These are phyloP conservation scores for Sporisorium graminicola DNA, from an alignment of 1,284 basidiomycete genomes.

Conservation along the genomic window DNA sequence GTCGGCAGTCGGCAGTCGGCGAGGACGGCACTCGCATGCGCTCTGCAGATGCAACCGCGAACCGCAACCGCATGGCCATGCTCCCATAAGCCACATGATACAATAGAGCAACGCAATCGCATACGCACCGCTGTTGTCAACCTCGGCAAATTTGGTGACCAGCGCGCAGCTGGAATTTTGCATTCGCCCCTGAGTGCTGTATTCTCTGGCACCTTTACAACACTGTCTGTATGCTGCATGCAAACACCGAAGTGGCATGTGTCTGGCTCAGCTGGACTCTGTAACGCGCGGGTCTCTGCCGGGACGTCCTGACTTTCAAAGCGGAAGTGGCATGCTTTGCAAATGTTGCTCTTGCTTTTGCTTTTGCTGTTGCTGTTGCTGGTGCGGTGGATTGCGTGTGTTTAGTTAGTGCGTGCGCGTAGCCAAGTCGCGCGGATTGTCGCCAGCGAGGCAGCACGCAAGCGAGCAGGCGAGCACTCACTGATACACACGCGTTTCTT, in stretches of 20 bases:
- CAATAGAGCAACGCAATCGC: too few species aligned
- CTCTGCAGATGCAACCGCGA: neutral
- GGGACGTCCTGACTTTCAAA: too few species aligned
- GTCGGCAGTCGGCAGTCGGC: too few species aligned
- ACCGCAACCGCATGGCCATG: neutral
- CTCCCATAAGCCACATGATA: slow-evolving; percentile 1
- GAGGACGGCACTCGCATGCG: neutral
- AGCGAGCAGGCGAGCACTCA: neutral
- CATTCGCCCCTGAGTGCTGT: too few species aligned
- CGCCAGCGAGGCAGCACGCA: slow-evolving; percentile 10
- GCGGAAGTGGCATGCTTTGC: neutral
- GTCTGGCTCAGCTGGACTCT: neutral
- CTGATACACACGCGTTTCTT: neutral
- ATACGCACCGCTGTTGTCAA: neutral
- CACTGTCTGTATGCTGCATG: too few species aligned
- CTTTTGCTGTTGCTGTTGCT: too few species aligned
- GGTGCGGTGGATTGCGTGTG: too few species aligned
- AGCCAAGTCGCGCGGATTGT: neutral
- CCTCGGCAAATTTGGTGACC: neutral
- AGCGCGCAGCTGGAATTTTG: neutral
- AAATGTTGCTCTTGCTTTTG: too few species aligned
- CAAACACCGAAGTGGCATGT: too few species aligned
- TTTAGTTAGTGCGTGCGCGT: neutral
- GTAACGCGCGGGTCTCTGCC: neutral
- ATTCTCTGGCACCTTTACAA: too few species aligned